These are phyloP conservation scores for Chenopodium album DNA, from an alignment of 148 eudicot species.

Conservation along the genomic window DNA sequence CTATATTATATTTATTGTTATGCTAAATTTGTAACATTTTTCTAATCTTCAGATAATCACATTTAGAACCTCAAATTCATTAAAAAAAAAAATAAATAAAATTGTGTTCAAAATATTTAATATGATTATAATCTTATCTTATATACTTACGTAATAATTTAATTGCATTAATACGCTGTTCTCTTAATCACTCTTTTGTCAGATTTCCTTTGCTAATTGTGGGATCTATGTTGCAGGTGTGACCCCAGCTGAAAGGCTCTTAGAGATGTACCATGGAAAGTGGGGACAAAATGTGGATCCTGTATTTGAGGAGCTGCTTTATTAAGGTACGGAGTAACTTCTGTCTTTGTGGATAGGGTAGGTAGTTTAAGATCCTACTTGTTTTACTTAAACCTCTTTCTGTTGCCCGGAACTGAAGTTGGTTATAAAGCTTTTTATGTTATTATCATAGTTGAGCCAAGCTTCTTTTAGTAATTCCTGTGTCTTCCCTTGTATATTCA, in stretches of 20 bases:
- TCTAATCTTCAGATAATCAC: too few species aligned
- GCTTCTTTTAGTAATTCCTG: background rate
- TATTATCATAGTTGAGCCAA: background rate
- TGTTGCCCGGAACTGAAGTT: background rate
- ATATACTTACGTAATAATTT: too few species aligned
- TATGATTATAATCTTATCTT: too few species aligned
- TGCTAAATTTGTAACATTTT: background rate
- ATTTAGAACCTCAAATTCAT: background rate
- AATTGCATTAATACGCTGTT: too few species aligned
- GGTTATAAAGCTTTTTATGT: background rate
- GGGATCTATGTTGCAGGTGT: conserved; percentile 50
- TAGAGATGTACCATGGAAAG: conserved; percentile 80
- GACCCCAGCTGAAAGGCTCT: conserved; percentile 95
- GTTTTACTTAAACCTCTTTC: background rate
- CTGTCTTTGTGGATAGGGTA: background rate
- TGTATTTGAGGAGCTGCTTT: conserved; percentile 85
- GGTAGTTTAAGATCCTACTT: background rate
- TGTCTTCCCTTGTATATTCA: background rate
- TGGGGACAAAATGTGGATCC: conserved; percentile 93
- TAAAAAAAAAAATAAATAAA: background rate
- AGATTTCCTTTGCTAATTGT: background rate
- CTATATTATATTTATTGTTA: background rate
- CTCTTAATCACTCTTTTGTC: background rate
- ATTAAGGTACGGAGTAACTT: conserved; percentile 37
- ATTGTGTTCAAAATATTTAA: too few species aligned